These are phyloP conservation scores for Porogramme epimiltina DNA, from an alignment of 1,284 basidiomycete genomes.

Conservation along the genomic window DNA sequence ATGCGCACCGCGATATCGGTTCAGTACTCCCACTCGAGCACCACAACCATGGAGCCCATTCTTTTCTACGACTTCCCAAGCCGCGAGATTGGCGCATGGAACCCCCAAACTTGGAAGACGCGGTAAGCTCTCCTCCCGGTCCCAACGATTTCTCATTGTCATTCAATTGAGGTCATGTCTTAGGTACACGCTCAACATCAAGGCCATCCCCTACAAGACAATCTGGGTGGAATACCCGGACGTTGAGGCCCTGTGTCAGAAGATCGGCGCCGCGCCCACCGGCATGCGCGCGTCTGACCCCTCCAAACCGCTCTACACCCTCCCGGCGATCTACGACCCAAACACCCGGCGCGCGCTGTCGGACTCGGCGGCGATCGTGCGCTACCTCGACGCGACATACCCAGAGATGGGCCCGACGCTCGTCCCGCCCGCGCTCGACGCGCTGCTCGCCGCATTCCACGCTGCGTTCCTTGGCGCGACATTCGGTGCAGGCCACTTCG, in stretches of 20 bases:
- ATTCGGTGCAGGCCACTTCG: conserved; percentile 4
- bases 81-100: conserved; percentile 14
- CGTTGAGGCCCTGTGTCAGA: conserved; percentile 31
- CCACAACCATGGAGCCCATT: too few species aligned
- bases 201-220: conserved; percentile 36
- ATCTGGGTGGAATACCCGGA: conserved; percentile 41
- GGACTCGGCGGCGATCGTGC: conserved; percentile 35
- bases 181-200: conserved; percentile 37
- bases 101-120: conserved; percentile 26
- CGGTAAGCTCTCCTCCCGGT: conserved; percentile 21
- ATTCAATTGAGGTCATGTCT: neutral
- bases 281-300: conserved; percentile 22
- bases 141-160: neutral
- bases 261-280: conserved; percentile 31
- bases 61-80: too few species aligned
- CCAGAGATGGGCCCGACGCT: conserved; percentile 26
- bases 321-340: conserved; percentile 35
- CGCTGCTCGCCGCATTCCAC: conserved; percentile 36
- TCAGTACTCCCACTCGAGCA: too few species aligned
- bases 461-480: conserved; percentile 20
- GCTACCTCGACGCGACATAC: conserved; percentile 37
- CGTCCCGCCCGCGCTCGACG: conserved; percentile 26
- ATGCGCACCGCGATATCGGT: too few species aligned
- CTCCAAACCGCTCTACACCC: conserved; percentile 30
- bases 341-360: conserved; percentile 27